These are phyloP conservation scores for Phytopythium montanum DNA, from an alignment of 352 stramenopile genomes.

Conservation along the genomic window DNA sequence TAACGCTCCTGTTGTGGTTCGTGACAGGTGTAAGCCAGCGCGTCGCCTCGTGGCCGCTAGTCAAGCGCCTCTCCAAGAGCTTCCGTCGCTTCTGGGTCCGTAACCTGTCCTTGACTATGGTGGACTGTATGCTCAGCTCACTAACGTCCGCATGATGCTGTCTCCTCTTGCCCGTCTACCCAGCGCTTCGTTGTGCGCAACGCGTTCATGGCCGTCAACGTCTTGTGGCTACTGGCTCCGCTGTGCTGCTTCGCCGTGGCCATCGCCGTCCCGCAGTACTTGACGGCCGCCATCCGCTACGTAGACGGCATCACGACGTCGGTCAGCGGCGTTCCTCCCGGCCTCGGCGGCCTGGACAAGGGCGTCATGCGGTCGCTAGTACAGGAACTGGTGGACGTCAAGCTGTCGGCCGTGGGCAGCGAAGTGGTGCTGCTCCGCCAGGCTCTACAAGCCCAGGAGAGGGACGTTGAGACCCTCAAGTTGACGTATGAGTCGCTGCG, in stretches of 20 bases:
- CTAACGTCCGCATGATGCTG: neutral
- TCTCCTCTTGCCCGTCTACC: neutral
- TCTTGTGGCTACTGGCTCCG: conserved; percentile 67
- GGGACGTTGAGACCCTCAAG: conserved; percentile 53
- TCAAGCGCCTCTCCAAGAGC: conserved; percentile 22
- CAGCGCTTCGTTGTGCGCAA: conserved; percentile 47
- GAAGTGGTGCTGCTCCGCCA: conserved; percentile 46
- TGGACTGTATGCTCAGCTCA: neutral
- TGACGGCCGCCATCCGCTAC: conserved; percentile 65
- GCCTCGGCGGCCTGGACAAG: conserved; percentile 32
- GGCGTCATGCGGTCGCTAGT: conserved; percentile 58
- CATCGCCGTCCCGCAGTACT: conserved; percentile 65
- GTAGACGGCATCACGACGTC: conserved; percentile 58
- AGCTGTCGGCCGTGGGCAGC: conserved; percentile 50
- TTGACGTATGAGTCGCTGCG: conserved; percentile 54
- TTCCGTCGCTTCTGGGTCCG: conserved; percentile 40
- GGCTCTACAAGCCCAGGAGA: conserved; percentile 50
- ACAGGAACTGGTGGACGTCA: conserved; percentile 68
- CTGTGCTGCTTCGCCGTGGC: conserved; percentile 69
- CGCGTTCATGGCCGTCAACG: conserved; percentile 71
- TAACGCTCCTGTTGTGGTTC: neutral
- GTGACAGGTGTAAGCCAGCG: conserved; percentile 11
- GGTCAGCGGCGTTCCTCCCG: conserved; percentile 21
- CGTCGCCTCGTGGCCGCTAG: conserved; percentile 11
- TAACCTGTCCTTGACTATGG: neutral